Evolutionary conservation across 768 basidiomycete species (phyloP).

Genomic region (Boletus insuetus): DNA sequence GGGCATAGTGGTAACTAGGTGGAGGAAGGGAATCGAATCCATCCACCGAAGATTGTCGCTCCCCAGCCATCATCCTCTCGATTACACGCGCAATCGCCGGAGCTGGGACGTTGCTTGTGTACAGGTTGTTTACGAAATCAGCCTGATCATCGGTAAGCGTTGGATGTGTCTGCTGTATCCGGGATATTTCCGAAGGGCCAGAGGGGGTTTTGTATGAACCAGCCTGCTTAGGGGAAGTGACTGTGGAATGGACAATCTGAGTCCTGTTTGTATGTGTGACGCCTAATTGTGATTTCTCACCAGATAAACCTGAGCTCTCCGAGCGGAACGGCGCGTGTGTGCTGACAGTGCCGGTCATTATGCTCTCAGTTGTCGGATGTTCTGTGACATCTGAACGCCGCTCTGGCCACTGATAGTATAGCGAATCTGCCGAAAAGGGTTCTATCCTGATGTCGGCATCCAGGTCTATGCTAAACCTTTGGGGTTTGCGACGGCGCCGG

Average conservation of each 20-base stretch:
- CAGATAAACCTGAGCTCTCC: neutral
- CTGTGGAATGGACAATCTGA: neutral
- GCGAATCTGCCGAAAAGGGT: neutral
- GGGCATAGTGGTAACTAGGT: slow-evolving; percentile 11
- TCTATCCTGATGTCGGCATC: slow-evolving; percentile 1
- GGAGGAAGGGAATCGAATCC: slow-evolving; percentile 10
- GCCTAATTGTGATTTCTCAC: slow-evolving; percentile 1
- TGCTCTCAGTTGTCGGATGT: neutral
- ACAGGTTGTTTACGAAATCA: slow-evolving; percentile 16
- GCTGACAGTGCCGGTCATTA: neutral
- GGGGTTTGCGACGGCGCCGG: neutral
- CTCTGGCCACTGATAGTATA: neutral
- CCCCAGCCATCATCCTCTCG: slow-evolving; percentile 19
- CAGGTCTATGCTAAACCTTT: neutral
- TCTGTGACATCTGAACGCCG: neutral
- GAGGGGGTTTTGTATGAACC: neutral
- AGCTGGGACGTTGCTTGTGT: slow-evolving; percentile 13
- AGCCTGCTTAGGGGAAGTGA: neutral
- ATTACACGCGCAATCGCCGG: slow-evolving; percentile 18
- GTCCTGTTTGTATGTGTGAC: neutral
- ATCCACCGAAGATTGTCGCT: slow-evolving; percentile 5
- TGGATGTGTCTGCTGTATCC: slow-evolving; percentile 6
- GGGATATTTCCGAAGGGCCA: neutral
- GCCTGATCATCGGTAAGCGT: slow-evolving; percentile 18
- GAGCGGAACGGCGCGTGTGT: neutral